phyloP scores from a whole-genome alignment of 2,329 filamentous ascomycete species.

The Cordyceps farinosa region DNA sequence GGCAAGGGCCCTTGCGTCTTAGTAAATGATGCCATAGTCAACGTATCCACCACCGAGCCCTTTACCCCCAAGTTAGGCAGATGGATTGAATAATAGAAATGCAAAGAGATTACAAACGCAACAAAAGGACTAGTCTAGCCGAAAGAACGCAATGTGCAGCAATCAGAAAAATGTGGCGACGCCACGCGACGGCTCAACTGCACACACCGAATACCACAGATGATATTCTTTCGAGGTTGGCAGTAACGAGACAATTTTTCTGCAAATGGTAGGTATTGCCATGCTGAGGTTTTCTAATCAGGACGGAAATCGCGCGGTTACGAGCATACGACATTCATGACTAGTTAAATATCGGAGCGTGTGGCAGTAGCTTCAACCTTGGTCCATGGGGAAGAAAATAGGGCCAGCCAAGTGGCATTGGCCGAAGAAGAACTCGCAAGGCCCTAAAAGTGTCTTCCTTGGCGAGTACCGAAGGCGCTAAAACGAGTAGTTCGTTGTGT shows the following conservation, averaged over 20 bases:
- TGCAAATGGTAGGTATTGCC: not conserved
- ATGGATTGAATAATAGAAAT: conserved; percentile 3
- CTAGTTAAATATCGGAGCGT: not conserved
- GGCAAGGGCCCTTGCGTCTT: not conserved
- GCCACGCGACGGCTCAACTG: not conserved
- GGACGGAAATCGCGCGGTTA: not conserved
- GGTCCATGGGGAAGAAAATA: not conserved
- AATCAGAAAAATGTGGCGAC: not conserved
- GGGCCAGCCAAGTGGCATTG: not conserved
- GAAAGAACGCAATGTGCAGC: not conserved
- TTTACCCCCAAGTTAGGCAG: not conserved
- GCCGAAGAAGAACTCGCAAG: not conserved
- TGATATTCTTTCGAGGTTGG: not conserved
- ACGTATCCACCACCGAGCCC: not conserved
- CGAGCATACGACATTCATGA: conserved; percentile 7
- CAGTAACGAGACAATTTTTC: too few relatives aligned
- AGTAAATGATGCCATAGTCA: conserved; percentile 6
- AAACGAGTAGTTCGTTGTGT: not conserved
- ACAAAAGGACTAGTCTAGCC: not conserved
- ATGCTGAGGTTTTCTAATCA: not conserved
- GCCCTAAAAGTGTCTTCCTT: not conserved
- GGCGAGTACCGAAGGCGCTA: not conserved
- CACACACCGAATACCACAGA: not conserved
- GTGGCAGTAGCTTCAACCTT: not conserved
- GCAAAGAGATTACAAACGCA: not conserved